Percentiles rank a stretch among this genome's conserved stretches.
phyloP scores from a whole-genome alignment of 2,329 filamentous ascomycete species.

The Talaromyces sp. region DNA sequence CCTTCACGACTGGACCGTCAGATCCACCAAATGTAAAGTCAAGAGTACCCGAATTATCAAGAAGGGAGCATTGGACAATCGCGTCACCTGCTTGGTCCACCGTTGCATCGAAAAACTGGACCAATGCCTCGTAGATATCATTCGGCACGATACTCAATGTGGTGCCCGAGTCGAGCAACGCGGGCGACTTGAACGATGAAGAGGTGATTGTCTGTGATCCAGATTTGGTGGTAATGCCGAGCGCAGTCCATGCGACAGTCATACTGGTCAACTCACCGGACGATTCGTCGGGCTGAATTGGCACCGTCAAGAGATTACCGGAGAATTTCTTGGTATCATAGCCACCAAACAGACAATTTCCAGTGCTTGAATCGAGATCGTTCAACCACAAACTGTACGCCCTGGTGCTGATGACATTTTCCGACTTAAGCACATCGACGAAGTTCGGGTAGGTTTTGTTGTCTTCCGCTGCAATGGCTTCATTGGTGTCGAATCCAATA shows the following conservation, averaged over 20 bases:
- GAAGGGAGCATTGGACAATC: slow-evolving; percentile 37
- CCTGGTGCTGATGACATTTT: slow-evolving; percentile 53
- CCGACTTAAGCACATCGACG: slow-evolving; percentile 60
- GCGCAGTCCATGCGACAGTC: slow-evolving; percentile 47
- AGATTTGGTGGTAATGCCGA: slow-evolving; percentile 29
- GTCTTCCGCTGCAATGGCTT: slow-evolving; percentile 20
- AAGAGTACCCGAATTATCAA: slow-evolving; percentile 42
- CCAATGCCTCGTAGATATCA: slow-evolving; percentile 53
- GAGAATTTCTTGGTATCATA: slow-evolving; percentile 71
- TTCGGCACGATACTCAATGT: slow-evolving; percentile 67
- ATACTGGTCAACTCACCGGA: slow-evolving; percentile 50
- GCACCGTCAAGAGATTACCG: slow-evolving; percentile 60
- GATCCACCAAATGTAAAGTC: slow-evolving; percentile 54
- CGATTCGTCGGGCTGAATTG: slow-evolving; percentile 52
- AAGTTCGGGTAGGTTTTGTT: slow-evolving; percentile 54
- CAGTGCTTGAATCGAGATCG: slow-evolving; percentile 57
- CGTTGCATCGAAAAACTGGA: slow-evolving; percentile 38
- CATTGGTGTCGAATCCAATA: slow-evolving; percentile 35
- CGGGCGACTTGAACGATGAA: slow-evolving; percentile 42
- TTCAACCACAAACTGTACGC: slow-evolving; percentile 37
- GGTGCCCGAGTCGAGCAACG: slow-evolving; percentile 72
- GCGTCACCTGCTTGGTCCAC: slow-evolving; percentile 28
- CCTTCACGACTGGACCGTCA: slow-evolving; percentile 24
- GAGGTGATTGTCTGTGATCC: slow-evolving; percentile 27
- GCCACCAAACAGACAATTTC: slow-evolving; percentile 75